Evolutionary conservation across 2,329 filamentous ascomycete genomes (phyloP).

Genomic region (Penicillium sclerotigenum): DNA sequence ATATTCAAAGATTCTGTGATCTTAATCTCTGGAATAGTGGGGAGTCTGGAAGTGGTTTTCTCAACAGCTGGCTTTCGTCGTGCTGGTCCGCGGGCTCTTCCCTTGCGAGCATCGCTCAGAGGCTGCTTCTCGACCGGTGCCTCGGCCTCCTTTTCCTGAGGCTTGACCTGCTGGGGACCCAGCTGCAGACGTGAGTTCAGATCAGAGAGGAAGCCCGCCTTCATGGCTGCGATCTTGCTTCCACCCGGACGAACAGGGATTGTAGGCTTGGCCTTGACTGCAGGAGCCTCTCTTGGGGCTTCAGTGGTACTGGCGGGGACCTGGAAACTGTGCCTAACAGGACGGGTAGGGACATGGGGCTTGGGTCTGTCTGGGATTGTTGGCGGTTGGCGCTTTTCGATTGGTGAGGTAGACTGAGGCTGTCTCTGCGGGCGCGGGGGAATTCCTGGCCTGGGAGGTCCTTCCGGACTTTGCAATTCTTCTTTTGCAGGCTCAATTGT

Average conservation of each 20-base stretch:
- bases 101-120: slow-evolving; percentile 84
- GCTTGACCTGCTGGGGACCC: slow-evolving; percentile 75
- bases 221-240: slow-evolving; percentile 84
- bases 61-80: slow-evolving; percentile 65
- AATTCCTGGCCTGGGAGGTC: slow-evolving; percentile 33
- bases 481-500: slow-evolving; percentile 57
- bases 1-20: slow-evolving; percentile 42
- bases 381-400: slow-evolving; percentile 52
- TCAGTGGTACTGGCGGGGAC: slow-evolving; percentile 35
- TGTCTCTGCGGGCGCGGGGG: slow-evolving; percentile 37
- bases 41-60: slow-evolving; percentile 47
- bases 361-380: slow-evolving; percentile 58
- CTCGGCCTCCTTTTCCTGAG: slow-evolving; percentile 63
- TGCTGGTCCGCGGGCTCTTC: slow-evolving; percentile 81
- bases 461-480: slow-evolving; percentile 43
- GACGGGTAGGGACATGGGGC: slow-evolving; percentile 64
- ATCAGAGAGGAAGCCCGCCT: slow-evolving; percentile 89
- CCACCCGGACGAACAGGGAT: slow-evolving; percentile 75
- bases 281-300: slow-evolving; percentile 29
- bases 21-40: slow-evolving; percentile 37
- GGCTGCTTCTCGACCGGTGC: slow-evolving; percentile 69
- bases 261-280: slow-evolving; percentile 71
- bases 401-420: slow-evolving; percentile 42
- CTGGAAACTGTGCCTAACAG: slow-evolving; percentile 51
- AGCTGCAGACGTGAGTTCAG: slow-evolving; percentile 84